Base-by-base conservation (phyloP, 2,329 filamentous ascomycete species). In the Didymella glomerata region DNA sequence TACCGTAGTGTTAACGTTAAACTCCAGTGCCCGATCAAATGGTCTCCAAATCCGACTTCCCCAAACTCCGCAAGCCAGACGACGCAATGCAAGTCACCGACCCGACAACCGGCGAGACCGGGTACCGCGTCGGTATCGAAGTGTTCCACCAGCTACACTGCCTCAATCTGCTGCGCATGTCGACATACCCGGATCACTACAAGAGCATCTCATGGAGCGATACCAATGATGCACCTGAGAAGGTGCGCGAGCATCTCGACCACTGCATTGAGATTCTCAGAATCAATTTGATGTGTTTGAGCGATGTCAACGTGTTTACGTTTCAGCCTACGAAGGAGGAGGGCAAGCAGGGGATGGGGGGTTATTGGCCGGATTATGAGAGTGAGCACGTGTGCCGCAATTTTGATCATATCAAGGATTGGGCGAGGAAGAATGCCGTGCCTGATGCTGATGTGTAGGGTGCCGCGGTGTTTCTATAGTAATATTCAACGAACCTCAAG, bases 81-180 rank as follows among this genome's bases (percentile, higher is more conserved):
- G 75, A 81, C 22, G 84, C 84, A 0, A 77, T 87, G n/a, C 83
- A 81, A 65, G 82, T 86, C 62, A 83, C 81, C 10, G 78, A 88
- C 63, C 82, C 85, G 5, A 78, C 77, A 44, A 86, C 85, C 1
- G 86, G 85, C 18, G 79, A 84, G 56, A 80, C 81, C 36, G 86
- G 85, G 0, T 88, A 87, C 65, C 79, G 85, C n/a, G 85, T 86
- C 0, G 86, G 82, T 0, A 74, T 86, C 3, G 84, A 86, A 66
- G 84, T 85, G 0, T 86, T 86, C 72, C 84, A 86, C 70, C 83
- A 77, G 53, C 65, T 77, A 20, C 73, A 75, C 57, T 77, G 75
- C 60, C 57, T 77, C n/a, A 76, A 77, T 22, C 48, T 76, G 7
- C 59, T 77, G 18, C 68, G 75, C 42, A 74, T 75, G 70, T 45